These are phyloP conservation scores for Trichoderma erinaceum DNA, from an alignment of 495 filamentous ascomycete genomes.

Conservation along the genomic window DNA sequence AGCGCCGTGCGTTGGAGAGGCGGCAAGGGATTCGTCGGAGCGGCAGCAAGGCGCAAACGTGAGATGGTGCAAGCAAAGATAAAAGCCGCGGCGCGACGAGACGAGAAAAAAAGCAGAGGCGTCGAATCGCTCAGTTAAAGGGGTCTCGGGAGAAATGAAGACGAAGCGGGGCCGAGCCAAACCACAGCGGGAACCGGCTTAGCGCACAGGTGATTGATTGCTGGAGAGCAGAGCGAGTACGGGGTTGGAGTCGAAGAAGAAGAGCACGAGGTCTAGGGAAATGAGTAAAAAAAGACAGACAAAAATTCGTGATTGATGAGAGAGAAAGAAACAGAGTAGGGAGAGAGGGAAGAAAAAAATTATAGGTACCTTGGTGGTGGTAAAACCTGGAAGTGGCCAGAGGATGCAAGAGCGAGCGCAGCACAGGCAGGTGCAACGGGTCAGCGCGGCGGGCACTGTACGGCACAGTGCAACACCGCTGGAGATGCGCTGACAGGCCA, in stretches of 20 bases:
- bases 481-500: not conserved
- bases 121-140: constrained; percentile 11
- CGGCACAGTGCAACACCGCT: not conserved
- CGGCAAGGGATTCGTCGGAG: not conserved
- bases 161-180: constrained; percentile 13
- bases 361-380: not conserved
- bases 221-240: not conserved
- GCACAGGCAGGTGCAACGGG: constrained; percentile 4
- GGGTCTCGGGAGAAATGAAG: constrained; percentile 14
- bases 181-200: constrained; percentile 7
- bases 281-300: not conserved
- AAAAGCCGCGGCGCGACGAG: constrained; percentile 13
- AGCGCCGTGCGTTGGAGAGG: not conserved
- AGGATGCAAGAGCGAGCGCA: not conserved
- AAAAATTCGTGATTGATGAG: not conserved
- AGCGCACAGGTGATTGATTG: constrained; percentile 1
- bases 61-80: no score
- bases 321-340: not conserved
- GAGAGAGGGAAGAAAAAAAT: not conserved
- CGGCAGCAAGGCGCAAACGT: not conserved
- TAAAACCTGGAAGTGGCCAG: not conserved
- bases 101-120: constrained; percentile 1
- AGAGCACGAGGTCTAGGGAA: not conserved
- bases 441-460: not conserved
- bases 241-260: not conserved